Conservation (phyloP, 2,329 filamentous ascomycete species). For the Paecilomyces niveus region DNA sequence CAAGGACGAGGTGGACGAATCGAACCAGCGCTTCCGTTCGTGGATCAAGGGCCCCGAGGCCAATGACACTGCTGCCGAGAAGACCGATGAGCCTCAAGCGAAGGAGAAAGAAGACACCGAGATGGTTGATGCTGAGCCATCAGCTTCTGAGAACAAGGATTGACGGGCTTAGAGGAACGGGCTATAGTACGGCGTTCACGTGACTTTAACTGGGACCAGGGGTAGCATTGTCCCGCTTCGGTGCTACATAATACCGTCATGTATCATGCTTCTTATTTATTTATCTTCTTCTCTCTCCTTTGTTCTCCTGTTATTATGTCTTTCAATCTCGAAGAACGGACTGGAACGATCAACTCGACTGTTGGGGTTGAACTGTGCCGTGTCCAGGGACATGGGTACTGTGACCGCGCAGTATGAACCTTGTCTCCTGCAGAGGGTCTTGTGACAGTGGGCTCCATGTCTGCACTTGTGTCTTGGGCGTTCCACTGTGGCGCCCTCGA, state of each 20-base stretch:
- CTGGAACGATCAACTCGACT: neutral
- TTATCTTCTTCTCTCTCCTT: neutral
- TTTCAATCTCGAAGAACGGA: neutral
- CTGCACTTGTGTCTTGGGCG: neutral
- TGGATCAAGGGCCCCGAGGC: conserved; percentile 34
- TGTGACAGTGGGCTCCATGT: neutral
- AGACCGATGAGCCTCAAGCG: conserved; percentile 4
- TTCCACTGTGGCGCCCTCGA: neutral
- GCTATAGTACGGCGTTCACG: conserved; percentile 5
- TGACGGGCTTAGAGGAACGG: conserved; percentile 3
- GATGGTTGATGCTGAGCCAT: conserved; percentile 28
- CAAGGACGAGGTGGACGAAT: conserved; percentile 43
- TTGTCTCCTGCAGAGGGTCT: neutral
- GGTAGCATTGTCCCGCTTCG: neutral
- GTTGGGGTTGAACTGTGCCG: neutral
- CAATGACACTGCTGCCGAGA: conserved; percentile 13
- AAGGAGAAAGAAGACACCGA: conserved; percentile 20
- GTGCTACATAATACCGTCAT: neutral
- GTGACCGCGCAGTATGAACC: too few species aligned
- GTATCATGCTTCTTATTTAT: neutral
- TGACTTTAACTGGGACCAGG: neutral
- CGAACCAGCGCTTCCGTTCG: conserved; percentile 40
- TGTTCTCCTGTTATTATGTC: neutral
- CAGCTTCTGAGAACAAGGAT: conserved; percentile 13
- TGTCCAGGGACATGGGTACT: too few species aligned